These are phyloP conservation scores for Pseudogymnoascus sp. DNA, from an alignment of 2,329 filamentous ascomycete genomes.

Conservation along the genomic window DNA sequence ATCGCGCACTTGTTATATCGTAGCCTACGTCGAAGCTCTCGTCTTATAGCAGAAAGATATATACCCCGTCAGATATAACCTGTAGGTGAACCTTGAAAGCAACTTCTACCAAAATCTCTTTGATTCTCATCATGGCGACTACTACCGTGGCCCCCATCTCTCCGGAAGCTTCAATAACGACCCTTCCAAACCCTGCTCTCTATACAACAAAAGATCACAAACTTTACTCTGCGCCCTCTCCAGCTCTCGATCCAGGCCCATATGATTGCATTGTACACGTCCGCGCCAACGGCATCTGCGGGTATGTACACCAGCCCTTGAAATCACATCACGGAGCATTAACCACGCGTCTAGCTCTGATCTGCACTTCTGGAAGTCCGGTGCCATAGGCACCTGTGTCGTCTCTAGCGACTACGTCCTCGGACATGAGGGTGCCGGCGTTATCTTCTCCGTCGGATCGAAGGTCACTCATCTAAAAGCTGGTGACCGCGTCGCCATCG, in stretches of 20 bases:
- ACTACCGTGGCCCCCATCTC: too few relatives aligned
- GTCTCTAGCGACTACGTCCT: slow-evolving; percentile 58
- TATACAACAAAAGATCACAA: slow-evolving; percentile 54
- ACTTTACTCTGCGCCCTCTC: slow-evolving; percentile 48
- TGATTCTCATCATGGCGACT: too few relatives aligned
- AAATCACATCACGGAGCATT: not conserved
- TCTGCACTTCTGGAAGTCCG: slow-evolving; percentile 61
- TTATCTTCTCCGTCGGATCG: slow-evolving; percentile 50
- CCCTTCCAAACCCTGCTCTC: slow-evolving; percentile 44
- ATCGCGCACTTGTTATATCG: too few relatives aligned
- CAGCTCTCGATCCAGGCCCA: slow-evolving; percentile 36
- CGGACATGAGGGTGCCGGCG: slow-evolving; percentile 56
- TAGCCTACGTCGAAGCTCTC: too few relatives aligned
- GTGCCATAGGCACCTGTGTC: slow-evolving; percentile 54
- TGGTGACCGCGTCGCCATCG: slow-evolving; percentile 58
- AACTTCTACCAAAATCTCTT: too few relatives aligned
- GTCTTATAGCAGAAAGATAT: too few relatives aligned
- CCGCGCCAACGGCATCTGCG: slow-evolving; percentile 57
- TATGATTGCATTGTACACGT: slow-evolving; percentile 54
- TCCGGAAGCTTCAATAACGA: too few relatives aligned
- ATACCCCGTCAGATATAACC: too few relatives aligned
- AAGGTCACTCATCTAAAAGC: slow-evolving; percentile 43
- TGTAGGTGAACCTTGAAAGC: too few relatives aligned
- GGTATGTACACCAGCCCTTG: slow-evolving; percentile 33
- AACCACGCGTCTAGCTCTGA: slow-evolving; percentile 42